Conservation (phyloP, 2,329 filamentous ascomycete genomes). For the Diplocarpon mali region DNA sequence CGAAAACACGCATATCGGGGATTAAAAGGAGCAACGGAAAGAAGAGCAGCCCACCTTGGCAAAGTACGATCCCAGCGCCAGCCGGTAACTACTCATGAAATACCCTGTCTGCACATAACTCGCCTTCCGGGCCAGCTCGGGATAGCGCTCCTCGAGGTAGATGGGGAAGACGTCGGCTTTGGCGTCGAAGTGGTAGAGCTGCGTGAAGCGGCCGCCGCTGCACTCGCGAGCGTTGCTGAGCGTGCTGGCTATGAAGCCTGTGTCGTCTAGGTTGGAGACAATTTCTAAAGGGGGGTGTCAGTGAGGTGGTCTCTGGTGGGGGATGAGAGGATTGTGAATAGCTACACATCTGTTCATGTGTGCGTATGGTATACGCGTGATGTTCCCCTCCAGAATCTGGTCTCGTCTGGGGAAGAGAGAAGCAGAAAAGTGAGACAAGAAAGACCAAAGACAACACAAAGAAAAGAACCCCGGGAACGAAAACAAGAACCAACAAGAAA, state of each 20-base stretch:
- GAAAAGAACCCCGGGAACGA: too few species aligned
- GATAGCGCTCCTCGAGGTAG: slow-evolving; percentile 31
- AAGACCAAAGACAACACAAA: not conserved
- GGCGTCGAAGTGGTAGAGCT: slow-evolving; percentile 42
- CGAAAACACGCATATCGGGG: too few species aligned
- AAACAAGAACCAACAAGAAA: too few species aligned
- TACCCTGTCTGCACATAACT: slow-evolving; percentile 30
- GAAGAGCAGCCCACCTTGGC: slow-evolving; percentile 23
- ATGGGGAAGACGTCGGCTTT: slow-evolving; percentile 36
- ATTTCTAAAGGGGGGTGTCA: slow-evolving; percentile 15
- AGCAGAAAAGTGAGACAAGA: not conserved
- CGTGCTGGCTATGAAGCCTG: slow-evolving; percentile 33
- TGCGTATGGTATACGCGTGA: too few species aligned
- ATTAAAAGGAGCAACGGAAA: too few species aligned
- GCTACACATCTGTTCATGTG: too few species aligned
- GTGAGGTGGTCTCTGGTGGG: too few species aligned
- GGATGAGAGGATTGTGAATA: too few species aligned
- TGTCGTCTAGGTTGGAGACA: slow-evolving; percentile 32
- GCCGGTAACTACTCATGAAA: slow-evolving; percentile 33
- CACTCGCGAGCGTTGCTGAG: slow-evolving; percentile 37
- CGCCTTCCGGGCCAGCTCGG: slow-evolving; percentile 37
- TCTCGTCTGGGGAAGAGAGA: not conserved
- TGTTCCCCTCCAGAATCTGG: not conserved
- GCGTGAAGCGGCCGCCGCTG: slow-evolving; percentile 34
- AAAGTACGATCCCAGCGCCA: slow-evolving; percentile 37